Base-by-base conservation (phyloP, 257 asterid species). In the Gardenia jasminoides region DNA sequence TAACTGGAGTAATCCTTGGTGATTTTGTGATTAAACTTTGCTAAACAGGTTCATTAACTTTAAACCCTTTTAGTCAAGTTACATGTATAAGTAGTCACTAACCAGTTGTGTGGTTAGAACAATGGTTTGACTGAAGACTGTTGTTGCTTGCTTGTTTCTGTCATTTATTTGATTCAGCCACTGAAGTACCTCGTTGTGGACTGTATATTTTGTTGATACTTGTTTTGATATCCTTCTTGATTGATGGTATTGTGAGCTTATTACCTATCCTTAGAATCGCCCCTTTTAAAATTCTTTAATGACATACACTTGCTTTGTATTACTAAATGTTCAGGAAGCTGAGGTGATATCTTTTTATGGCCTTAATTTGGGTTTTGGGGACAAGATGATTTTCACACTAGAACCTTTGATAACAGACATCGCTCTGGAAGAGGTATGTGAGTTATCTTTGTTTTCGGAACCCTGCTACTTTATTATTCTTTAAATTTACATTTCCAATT, bases 391-490 rank as follows among this genome's bases (percentile, higher is more conserved):
- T 39, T 81, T 89, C 80, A 88, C 83, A 10, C 75, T 92, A 88
- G 92, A 86, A 81, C 89, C 97, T 74, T 87, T 86, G 67, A 76
- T 75, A 10, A 69, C 67, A 74, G 80, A 79, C 83, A 85, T 92
- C 80, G 70, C 93, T 39, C 72, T 93, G 85, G 92, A 88, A 64
- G 95, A 88, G 97, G 97, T 92, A 86, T 84, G 22, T 68, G 69
- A 76, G 67, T 54, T 30, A 61, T 59, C 64, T 33, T 36, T 66
- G 56, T n/a, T 70, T 81, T 20, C 76, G 6, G 16, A n/a, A 22
- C 67, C n/a, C n/a, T 33, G 36, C 0, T 16, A 16, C 44, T 15
- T 50, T 65, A 13, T 28, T 65, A 13, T 28, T 39, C 44, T 47
- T 61, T 22, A 43, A 24, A 73, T 50, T 70, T 46, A 54, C 50